Conservation (phyloP, 169 alveolate species). For the Plasmodium cynomolgi region DNA sequence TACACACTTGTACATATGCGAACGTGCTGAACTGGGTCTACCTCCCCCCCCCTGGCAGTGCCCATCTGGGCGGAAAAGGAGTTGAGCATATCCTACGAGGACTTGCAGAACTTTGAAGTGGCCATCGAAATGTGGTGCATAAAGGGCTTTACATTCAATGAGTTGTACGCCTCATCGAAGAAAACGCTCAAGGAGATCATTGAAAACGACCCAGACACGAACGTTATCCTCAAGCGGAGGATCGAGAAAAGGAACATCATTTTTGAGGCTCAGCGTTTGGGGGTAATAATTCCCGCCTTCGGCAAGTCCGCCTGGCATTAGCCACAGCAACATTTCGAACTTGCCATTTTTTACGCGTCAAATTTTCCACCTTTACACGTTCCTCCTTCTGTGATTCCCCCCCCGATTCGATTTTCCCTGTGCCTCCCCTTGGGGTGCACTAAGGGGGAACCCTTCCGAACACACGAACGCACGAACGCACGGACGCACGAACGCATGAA, state of each 20-base stretch:
- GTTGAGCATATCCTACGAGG: slow-evolving; percentile 85
- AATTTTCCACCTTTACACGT: not conserved
- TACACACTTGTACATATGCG: not conserved
- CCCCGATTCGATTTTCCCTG: not conserved
- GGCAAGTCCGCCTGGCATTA: not conserved
- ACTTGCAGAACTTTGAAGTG: slow-evolving; percentile 84
- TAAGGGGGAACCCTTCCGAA: not conserved
- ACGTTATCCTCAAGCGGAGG: slow-evolving; percentile 79
- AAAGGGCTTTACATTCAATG: slow-evolving; percentile 82
- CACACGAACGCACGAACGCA: too few relatives aligned
- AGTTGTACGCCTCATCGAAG: slow-evolving; percentile 82
- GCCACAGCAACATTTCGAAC: not conserved
- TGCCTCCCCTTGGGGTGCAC: not conserved
- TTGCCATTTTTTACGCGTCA: not conserved
- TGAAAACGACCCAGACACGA: slow-evolving; percentile 84
- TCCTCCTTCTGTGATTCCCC: slow-evolving; percentile 15
- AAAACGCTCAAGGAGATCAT: slow-evolving; percentile 85
- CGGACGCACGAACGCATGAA: too few relatives aligned
- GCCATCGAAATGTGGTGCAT: slow-evolving; percentile 87
- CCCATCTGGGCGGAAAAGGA: slow-evolving; percentile 84
- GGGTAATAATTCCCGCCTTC: slow-evolving; percentile 25
- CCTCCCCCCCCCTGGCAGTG: slow-evolving; percentile 27
- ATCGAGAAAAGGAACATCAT: slow-evolving; percentile 67
- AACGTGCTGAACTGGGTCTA: not conserved
- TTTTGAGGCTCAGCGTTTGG: slow-evolving; percentile 68